Percentiles rank a stretch among this genome's conserved stretches.
Conservation (phyloP, 768 basidiomycete species). For the Cubamyces sp. region DNA sequence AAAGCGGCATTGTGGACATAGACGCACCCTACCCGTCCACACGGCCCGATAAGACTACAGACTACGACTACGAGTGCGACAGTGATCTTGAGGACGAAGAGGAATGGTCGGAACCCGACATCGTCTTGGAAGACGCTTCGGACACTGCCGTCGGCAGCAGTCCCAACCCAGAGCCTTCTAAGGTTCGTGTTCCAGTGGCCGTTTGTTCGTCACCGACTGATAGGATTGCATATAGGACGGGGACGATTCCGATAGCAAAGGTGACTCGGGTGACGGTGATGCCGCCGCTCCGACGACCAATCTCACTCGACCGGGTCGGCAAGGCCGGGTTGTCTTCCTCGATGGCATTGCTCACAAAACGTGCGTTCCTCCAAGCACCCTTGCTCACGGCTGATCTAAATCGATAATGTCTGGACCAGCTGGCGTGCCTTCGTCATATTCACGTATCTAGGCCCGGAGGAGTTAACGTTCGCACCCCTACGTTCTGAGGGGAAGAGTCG, state of each 20-base stretch:
- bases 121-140: not conserved
- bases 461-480: constrained; percentile 10
- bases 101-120: not conserved
- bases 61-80: constrained; percentile 11
- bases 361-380: not conserved
- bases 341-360: constrained; percentile 14
- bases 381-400: not conserved
- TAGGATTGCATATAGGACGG: not conserved
- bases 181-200: no score
- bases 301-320: not conserved
- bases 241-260: not conserved
- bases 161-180: no score
- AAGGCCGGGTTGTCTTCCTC: constrained; percentile 7
- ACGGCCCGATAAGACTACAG: not conserved
- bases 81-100: constrained; percentile 19
- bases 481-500: constrained; percentile 1
- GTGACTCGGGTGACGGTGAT: not conserved
- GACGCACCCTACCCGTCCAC: constrained; percentile 14
- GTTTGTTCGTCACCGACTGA: no score
- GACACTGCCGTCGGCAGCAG: not conserved
- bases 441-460: constrained; percentile 4
- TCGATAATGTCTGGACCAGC: not conserved
- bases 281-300: not conserved
- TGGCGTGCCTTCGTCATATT: constrained; percentile 8
- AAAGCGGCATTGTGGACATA: constrained; percentile 8